A percentile compares a stretch with the other conserved stretches of the same genome.
These are phyloP conservation scores for Neonothopanus nambi DNA, from an alignment of 1,284 basidiomycete species.

Conservation along the genomic window DNA sequence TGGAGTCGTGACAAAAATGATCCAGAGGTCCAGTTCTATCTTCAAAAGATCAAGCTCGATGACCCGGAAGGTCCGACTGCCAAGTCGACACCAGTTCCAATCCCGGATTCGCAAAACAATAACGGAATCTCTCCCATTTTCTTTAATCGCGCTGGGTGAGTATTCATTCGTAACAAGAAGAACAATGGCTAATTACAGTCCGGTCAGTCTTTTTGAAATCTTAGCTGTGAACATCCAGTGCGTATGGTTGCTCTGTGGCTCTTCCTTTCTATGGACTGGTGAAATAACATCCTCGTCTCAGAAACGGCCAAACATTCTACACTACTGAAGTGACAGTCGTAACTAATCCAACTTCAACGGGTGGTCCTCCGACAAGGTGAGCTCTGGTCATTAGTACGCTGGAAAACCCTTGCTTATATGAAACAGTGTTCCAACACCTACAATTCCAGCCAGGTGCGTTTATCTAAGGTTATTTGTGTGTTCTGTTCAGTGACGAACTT, in stretches of 20 bases:
- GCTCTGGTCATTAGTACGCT: not conserved
- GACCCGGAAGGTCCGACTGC: not conserved
- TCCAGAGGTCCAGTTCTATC: conserved; percentile 1
- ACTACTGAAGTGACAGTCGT: conserved; percentile 1
- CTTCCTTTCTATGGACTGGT: not conserved
- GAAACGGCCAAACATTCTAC: not conserved
- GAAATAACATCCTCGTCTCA: not conserved
- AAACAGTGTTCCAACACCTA: too few species aligned
- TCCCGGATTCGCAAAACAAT: not conserved
- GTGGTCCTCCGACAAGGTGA: not conserved
- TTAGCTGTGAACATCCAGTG: conserved; percentile 5
- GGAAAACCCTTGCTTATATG: not conserved
- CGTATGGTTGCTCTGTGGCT: not conserved
- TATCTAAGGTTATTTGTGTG: too few species aligned
- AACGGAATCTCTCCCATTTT: not conserved
- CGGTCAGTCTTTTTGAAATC: conserved; percentile 8
- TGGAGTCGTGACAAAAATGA: conserved; percentile 6
- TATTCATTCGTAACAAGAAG: not conserved
- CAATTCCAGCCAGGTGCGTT: too few species aligned
- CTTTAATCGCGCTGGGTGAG: conserved; percentile 11
- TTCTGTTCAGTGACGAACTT: too few species aligned
- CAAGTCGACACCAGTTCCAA: not conserved
- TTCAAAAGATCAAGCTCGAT: conserved; percentile 12
- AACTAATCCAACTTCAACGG: conserved; percentile 1
- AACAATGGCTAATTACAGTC: not conserved